Percentiles rank a stretch among this genome's conserved stretches.
Evolutionary conservation across 345 rosid species (phyloP).

Genomic region (Euphorbia peplus): DNA sequence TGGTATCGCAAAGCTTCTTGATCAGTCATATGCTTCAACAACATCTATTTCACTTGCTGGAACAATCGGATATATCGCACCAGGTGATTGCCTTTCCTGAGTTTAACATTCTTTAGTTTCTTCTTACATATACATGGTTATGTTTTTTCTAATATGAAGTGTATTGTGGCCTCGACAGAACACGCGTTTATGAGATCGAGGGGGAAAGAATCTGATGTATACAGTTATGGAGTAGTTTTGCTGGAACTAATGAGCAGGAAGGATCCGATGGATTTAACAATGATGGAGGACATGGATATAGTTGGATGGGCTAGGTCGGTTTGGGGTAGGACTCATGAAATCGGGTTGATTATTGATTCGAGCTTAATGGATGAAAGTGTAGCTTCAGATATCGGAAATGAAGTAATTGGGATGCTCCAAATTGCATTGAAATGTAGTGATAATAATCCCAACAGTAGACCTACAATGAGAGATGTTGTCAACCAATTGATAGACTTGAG

Average conservation of each 20-base stretch:
- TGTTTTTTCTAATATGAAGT: neutral
- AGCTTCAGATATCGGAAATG: conserved; percentile 43
- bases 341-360: conserved; percentile 40
- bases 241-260: conserved; percentile 27
- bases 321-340: conserved; percentile 37
- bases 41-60: conserved; percentile 40
- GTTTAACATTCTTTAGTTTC: neutral
- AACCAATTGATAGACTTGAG: conserved; percentile 35
- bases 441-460: conserved; percentile 53
- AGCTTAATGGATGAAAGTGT: conserved; percentile 43
- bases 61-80: conserved; percentile 87
- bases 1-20: conserved; percentile 68
- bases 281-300: conserved; percentile 31
- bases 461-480: conserved; percentile 67
- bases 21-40: conserved; percentile 42
- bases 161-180: conserved; percentile 36
- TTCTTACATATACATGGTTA: neutral
- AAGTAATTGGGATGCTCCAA: conserved; percentile 39
- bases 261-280: conserved; percentile 15
- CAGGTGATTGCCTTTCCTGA: conserved; percentile 41
- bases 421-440: conserved; percentile 65
- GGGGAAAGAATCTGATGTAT: conserved; percentile 39
- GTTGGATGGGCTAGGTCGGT: conserved; percentile 49
- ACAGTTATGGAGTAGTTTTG: conserved; percentile 27
- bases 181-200: conserved; percentile 46